Percentiles rank a stretch among this genome's conserved stretches.
phyloP scores from a whole-genome alignment of 495 filamentous ascomycete species.

The Daldinia childiae region DNA sequence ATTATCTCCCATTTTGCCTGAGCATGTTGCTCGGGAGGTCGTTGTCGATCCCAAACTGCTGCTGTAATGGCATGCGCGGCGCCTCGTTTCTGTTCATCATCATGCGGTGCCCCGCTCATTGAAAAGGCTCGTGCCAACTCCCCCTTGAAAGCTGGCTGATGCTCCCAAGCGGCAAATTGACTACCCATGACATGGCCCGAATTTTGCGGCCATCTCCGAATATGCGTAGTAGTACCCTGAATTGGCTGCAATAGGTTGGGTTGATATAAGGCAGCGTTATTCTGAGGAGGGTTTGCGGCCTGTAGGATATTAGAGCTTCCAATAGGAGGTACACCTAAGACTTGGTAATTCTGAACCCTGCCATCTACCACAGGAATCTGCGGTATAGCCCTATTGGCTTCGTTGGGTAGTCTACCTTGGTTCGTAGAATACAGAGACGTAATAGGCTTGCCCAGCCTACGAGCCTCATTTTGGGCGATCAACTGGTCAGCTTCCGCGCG shows the following conservation, averaged over 20 bases:
- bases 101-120: background rate
- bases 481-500: slow-evolving; percentile 42
- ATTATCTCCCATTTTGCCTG: slow-evolving; percentile 13
- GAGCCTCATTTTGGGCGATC: slow-evolving; percentile 38
- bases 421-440: background rate
- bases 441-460: slow-evolving; percentile 23
- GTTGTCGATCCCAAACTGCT: slow-evolving; percentile 11
- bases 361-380: background rate
- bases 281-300: background rate
- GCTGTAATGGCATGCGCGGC: slow-evolving; percentile 9
- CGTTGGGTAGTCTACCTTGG: background rate
- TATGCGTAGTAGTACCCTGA: slow-evolving; percentile 4
- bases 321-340: background rate
- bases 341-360: background rate
- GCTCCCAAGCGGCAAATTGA: background rate
- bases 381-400: background rate
- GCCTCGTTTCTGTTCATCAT: background rate
- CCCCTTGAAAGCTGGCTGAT: slow-evolving; percentile 7
- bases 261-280: background rate
- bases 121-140: slow-evolving; percentile 3
- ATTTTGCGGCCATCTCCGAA: background rate
- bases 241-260: background rate
- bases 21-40: background rate
- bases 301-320: background rate
- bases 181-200: background rate